Percentiles rank a stretch among this genome's conserved stretches.
Evolutionary conservation across 768 basidiomycete species (phyloP).

Genomic region (Russula olivacea): DNA sequence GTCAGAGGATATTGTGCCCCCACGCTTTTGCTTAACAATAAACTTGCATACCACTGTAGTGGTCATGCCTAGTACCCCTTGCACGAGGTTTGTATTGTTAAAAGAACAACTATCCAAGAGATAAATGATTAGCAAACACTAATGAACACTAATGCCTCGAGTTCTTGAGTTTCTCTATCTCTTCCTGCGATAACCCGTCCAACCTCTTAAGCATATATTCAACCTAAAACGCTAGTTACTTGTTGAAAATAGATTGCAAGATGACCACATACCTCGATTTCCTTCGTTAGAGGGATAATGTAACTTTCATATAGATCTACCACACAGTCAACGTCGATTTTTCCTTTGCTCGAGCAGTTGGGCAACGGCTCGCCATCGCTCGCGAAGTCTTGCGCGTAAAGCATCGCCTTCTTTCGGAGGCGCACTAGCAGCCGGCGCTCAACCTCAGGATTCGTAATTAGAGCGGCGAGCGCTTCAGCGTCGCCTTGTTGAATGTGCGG

Average conservation of each 20-base stretch:
- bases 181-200: conserved; percentile 74
- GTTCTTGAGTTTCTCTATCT: conserved; percentile 59
- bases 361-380: conserved; percentile 52
- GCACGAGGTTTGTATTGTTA: not conserved
- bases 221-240: conserved; percentile 47
- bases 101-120: not conserved
- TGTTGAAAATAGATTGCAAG: not conserved
- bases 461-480: conserved; percentile 64
- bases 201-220: conserved; percentile 91
- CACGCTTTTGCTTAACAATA: not conserved
- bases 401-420: conserved; percentile 73
- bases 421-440: conserved; percentile 79
- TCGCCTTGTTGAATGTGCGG: conserved; percentile 85
- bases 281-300: conserved; percentile 96
- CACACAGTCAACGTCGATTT: conserved; percentile 91
- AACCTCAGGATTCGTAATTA: conserved; percentile 98
- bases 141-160: conserved; percentile 1
- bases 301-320: conserved; percentile 90
- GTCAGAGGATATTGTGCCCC: not conserved
- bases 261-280: conserved; percentile 74
- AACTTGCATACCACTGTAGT: not conserved
- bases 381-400: conserved; percentile 78
- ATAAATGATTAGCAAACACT: not conserved
- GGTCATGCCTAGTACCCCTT: not conserved
- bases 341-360: conserved; percentile 38